Percentiles rank a stretch among this genome's conserved stretches.
Evolutionary conservation across 441 rosid species (phyloP).

Genomic region (Biscutella laevigata): DNA sequence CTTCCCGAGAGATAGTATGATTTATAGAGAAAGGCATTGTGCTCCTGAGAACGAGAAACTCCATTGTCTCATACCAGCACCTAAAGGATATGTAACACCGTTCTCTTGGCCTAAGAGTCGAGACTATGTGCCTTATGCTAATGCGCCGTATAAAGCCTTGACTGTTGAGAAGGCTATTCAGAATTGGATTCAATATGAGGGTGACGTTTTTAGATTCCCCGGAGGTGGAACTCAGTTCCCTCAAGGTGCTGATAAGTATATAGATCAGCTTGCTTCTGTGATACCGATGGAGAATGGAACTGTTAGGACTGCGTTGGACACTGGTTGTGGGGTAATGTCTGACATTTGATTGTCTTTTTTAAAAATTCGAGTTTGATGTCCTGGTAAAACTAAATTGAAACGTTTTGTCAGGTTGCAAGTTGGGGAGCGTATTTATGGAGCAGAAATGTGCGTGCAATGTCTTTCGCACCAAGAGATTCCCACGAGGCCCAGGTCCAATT

Average conservation of each 20-base stretch:
- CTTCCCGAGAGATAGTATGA: slow-evolving; percentile 87
- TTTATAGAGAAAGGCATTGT: slow-evolving; percentile 86
- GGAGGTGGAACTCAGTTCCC: slow-evolving; percentile 99
- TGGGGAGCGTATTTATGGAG: slow-evolving; percentile 98
- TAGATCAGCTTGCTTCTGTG: slow-evolving; percentile 82
- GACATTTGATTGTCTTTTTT: background rate
- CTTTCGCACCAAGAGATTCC: slow-evolving; percentile 95
- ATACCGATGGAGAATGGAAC: slow-evolving; percentile 81
- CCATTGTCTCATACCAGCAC: slow-evolving; percentile 79
- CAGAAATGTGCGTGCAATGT: slow-evolving; percentile 88
- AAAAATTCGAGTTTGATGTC: background rate
- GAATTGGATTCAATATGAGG: slow-evolving; percentile 96
- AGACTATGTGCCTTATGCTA: slow-evolving; percentile 89
- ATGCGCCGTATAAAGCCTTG: slow-evolving; percentile 93
- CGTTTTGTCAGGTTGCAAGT: slow-evolving; percentile 67
- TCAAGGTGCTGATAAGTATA: slow-evolving; percentile 93
- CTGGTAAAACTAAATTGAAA: background rate
- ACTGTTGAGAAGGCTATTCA: slow-evolving; percentile 98
- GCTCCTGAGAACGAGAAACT: slow-evolving; percentile 59
- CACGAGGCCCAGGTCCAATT: slow-evolving; percentile 99
- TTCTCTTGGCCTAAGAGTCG: slow-evolving; percentile 98
- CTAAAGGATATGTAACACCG: slow-evolving; percentile 88
- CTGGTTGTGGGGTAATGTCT: slow-evolving; percentile 90
- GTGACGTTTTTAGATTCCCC: slow-evolving; percentile 85
- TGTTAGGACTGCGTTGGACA: slow-evolving; percentile 91